phyloP scores from a whole-genome alignment of 208 protist species.

The Herpetomonas samuelpessoai region DNA sequence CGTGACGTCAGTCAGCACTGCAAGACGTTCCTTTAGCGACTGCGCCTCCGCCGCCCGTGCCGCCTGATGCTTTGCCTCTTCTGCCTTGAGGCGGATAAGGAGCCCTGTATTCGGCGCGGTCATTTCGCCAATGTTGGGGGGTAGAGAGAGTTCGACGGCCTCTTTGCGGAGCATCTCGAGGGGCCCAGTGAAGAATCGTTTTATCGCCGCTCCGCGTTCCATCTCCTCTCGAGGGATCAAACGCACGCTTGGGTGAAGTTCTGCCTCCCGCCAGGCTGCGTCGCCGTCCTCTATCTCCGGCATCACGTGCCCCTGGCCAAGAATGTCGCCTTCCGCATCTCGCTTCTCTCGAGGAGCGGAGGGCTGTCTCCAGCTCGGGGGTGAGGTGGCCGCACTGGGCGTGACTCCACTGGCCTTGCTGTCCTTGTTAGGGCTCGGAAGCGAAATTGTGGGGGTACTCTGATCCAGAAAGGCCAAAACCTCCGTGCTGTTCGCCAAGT shows the following conservation, averaged over 20 bases:
- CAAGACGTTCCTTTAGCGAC: slow-evolving; percentile 5
- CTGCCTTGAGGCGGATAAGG: neutral
- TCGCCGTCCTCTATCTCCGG: slow-evolving; percentile 18
- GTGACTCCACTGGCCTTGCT: neutral
- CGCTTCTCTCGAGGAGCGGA: neutral
- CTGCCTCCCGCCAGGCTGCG: slow-evolving; percentile 9
- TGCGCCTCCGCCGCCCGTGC: neutral
- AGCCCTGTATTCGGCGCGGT: neutral
- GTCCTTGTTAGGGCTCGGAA: neutral
- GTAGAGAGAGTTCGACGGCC: neutral
- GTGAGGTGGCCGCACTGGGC: neutral
- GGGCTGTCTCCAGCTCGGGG: neutral
- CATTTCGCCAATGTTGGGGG: neutral
- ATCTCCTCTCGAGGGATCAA: slow-evolving; percentile 4
- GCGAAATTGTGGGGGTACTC: slow-evolving; percentile 2
- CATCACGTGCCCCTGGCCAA: slow-evolving; percentile 4
- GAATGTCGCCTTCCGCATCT: neutral
- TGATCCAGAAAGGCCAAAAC: slow-evolving; percentile 22
- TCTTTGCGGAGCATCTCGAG: slow-evolving; percentile 17
- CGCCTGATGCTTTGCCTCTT: neutral
- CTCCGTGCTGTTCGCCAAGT: slow-evolving; percentile 17
- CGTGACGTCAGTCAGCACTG: slow-evolving; percentile 25
- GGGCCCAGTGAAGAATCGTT: slow-evolving; percentile 13
- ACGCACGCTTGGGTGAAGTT: neutral
- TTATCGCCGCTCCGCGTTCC: slow-evolving; percentile 9